Percentiles rank a stretch among this genome's conserved stretches.
Evolutionary conservation across 306 rosid genomes (phyloP).

Genomic region (Cicer judaicum): DNA sequence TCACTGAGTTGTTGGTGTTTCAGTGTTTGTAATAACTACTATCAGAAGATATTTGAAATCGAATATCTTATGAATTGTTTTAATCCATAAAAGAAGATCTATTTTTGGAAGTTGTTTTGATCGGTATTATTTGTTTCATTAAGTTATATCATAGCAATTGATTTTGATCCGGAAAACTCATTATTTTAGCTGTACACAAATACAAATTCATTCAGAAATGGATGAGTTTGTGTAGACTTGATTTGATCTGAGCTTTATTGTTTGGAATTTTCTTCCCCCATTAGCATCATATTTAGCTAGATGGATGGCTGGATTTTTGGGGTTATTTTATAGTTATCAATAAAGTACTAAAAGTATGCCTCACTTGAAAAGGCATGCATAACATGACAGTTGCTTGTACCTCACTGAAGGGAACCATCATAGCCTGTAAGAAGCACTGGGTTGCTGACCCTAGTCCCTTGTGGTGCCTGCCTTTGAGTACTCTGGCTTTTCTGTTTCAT

Average conservation of each 20-base stretch:
- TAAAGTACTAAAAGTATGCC: conserved; percentile 5
- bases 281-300: conserved; percentile 5
- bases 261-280: background rate
- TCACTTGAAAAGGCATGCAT: background rate
- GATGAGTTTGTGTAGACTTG: background rate
- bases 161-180: background rate
- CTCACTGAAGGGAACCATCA: conserved; percentile 11
- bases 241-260: background rate
- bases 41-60: conserved; percentile 4
- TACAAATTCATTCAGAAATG: background rate
- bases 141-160: background rate
- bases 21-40: conserved; percentile 4
- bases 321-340: conserved; percentile 13
- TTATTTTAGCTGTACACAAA: background rate
- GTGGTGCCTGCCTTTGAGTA: background rate
- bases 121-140: background rate
- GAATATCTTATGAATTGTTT: conserved; percentile 10
- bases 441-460: background rate
- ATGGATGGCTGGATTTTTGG: background rate
- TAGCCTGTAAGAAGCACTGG: background rate
- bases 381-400: background rate
- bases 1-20: background rate
- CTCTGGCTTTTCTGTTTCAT: background rate
- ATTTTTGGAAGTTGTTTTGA: background rate
- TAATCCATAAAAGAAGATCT: background rate